Base-by-base conservation (phyloP, 306 rosid genomes). In the Cicer arietinum region DNA sequence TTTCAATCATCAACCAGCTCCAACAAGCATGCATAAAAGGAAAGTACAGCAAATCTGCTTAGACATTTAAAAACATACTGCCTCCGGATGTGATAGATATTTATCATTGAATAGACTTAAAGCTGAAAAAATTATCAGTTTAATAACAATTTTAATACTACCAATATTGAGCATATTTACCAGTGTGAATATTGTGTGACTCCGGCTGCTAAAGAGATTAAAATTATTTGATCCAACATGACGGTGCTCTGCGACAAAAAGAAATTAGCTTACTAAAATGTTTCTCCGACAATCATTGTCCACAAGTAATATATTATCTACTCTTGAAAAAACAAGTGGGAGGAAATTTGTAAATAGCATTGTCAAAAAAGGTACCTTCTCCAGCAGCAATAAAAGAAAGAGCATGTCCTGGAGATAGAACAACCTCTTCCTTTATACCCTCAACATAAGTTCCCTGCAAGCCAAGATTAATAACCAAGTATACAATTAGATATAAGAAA, bases 381-480 rank as follows among this genome's bases (percentile, higher is more conserved):
- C 99, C 99, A 69, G 99, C 97, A 66, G 99, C 99, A 78, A 95
- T 95, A 81, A 95, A 95, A 37, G 99, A 95, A 84, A 95, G 96
- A 45, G 96, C 99, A 58, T 95, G 99, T 63, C 99, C 98, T 58
- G 99, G 99, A 75, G 99, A 95, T 74, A 95, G 71, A 73, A 95
- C 99, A 74, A 95, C 97, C 78, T 95, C 99, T 84, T 95, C 99
- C 87, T 95, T 95, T 75, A 95, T 95, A 69, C 99, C 98, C 89
- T 95, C 99, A 56, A 95, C 99, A 82, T 95, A 95, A 63, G 99
- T 95, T 35, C 99, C 99, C 99, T 95, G 69, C 65, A 73, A 82
- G 20, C 14, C 77, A 57, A 47, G 61, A 47, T 46, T 50, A 42
- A 69, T 7, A 35, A 75, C 60, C 54, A 69, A 71, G 53, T 20